Base-by-base conservation (phyloP, 805 yeast genomes). In the Candida boidinii region DNA sequence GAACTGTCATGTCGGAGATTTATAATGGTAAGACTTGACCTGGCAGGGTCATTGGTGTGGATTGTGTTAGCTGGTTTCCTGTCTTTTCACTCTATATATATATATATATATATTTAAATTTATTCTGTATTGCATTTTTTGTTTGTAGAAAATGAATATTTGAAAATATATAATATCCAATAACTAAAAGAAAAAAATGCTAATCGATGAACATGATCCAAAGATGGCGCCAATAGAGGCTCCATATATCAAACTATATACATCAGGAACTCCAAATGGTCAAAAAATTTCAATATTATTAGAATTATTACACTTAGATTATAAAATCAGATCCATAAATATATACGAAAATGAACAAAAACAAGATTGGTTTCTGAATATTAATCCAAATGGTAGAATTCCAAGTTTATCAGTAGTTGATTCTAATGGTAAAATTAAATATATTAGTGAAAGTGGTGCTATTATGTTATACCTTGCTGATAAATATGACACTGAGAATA, bases 311-410 rank as follows among this genome's bases (percentile, higher is more conserved):
- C 60, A 62, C 4, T 41, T 67, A 17, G 58, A 64, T 27, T 70
- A 67, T 41, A 58, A 66, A 17, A 55, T 54, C 12, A 45, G 65
- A 29, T 39, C 42, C 6, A 47, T 77, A 33, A 69, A 70, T 39
- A 47, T 76, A 27, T 3, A 36, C 1, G 56, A 51, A 17, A 53
- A 56, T 26, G 70, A 51, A 27, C 78, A 73, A 37, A 76, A 76
- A 46, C 67, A 70, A 41, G 70, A 63, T 7, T 71, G 79, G 77
- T 78, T 60, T 42, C 48, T 73, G 32, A 60, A 68, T 35, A 49
- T 73, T 45, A 74, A 76, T 49, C 77, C 79, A 16, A 76, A 77
- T 44, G 83, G 85, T 5, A 59, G 75, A 44, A 70, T 79, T 31
- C 85, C 86, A 18, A 64, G 76, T 0, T 51, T 79, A 23, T 57